phyloP scores from a whole-genome alignment of 192 early-diverging fungal species.

The Anaeromyces robustus region DNA sequence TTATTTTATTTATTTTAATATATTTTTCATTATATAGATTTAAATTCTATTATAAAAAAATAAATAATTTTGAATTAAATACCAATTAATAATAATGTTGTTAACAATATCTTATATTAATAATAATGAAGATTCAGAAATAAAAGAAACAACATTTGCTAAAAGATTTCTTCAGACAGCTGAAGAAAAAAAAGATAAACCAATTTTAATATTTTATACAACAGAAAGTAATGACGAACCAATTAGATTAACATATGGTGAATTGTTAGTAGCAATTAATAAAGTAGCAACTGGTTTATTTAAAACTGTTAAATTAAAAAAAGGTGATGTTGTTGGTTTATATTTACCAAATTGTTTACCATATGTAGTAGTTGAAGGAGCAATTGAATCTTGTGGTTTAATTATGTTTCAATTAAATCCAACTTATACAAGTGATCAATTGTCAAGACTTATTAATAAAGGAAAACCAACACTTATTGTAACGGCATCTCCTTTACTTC shows the following conservation, averaged over 20 bases:
- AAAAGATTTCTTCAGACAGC: not conserved
- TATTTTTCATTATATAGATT: too few species aligned
- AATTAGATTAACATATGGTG: not conserved
- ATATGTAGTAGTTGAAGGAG: not conserved
- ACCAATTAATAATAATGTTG: too few species aligned
- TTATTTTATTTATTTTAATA: too few species aligned
- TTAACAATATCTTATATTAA: not conserved
- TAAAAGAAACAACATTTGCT: not conserved
- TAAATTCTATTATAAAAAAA: too few species aligned
- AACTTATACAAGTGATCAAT: not conserved
- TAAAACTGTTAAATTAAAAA: not conserved
- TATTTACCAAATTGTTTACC: not conserved
- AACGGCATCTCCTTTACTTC: not conserved
- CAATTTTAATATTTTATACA: not conserved
- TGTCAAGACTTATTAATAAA: not conserved
- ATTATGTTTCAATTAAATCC: not conserved
- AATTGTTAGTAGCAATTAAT: not conserved
- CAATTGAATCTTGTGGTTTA: not conserved
- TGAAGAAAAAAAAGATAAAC: not conserved
- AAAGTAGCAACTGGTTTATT: not conserved
- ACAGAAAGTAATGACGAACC: not conserved
- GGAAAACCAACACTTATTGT: not conserved
- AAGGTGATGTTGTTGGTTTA: not conserved
- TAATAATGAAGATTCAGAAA: not conserved
- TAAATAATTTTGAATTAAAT: too few species aligned